Conservation (phyloP, 176 grass and related monocot species). For the Areca catechu region DNA sequence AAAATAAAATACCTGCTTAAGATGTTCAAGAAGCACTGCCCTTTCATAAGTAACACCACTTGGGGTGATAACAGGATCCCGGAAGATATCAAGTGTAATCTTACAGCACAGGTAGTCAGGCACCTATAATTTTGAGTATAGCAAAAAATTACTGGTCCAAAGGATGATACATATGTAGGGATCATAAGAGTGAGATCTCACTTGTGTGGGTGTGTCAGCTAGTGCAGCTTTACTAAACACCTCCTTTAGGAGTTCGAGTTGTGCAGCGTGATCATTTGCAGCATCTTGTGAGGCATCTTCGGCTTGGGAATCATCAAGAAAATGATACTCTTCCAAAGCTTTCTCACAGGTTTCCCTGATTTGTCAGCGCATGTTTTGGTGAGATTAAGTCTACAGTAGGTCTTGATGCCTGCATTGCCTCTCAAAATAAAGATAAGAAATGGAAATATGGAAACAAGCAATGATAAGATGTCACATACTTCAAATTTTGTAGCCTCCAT, state of each 20-base stretch:
- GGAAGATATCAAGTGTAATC: conserved; percentile 80
- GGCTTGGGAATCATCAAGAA: conserved; percentile 39
- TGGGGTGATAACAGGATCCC: conserved; percentile 83
- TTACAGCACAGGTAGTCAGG: conserved; percentile 79
- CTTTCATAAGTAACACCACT: conserved; percentile 85
- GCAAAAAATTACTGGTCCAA: conserved; percentile 3
- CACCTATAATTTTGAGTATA: conserved; percentile 33
- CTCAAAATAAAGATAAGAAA: not conserved
- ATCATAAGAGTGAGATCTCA: conserved; percentile 26
- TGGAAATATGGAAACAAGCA: not conserved
- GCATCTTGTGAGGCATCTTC: conserved; percentile 12
- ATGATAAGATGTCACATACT: conserved; percentile 24
- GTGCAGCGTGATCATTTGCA: conserved; percentile 32
- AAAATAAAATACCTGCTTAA: conserved; percentile 33
- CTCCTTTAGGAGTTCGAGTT: conserved; percentile 50
- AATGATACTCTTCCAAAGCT: conserved; percentile 60
- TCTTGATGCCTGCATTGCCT: too few relatives aligned
- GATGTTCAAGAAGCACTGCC: conserved; percentile 64
- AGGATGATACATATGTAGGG: not conserved
- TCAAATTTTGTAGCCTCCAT: conserved; percentile 59
- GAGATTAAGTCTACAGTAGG: not conserved
- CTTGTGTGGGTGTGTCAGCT: conserved; percentile 46
- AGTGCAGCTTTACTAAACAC: conserved; percentile 45
- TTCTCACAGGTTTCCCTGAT: conserved; percentile 60
- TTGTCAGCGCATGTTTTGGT: not conserved